Base-by-base conservation (phyloP, 1,139 yeast genomes). In the Suhomyces anneliseae region DNA sequence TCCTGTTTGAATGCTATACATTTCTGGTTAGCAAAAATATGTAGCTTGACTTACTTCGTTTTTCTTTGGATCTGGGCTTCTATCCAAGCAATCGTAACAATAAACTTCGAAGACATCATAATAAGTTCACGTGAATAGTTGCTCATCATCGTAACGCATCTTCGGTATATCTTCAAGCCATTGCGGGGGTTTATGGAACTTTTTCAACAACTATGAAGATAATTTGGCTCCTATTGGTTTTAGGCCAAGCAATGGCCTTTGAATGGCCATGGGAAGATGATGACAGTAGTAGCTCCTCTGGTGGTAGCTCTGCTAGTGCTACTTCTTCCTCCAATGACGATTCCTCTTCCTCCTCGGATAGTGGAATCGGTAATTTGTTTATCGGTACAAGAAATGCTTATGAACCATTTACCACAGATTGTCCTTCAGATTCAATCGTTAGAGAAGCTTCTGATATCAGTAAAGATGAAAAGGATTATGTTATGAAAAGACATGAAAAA, bases 371-470 rank as follows among this genome's bases (percentile, higher is more conserved):
- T 5, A 37, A 37, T 8, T 24, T 39, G 9, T 10, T 10, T 12
- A 32, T 43, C 9, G 40, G 33, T 31, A 39, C 49, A 14, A 43
- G 43, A 43, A 35, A 46, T 34, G 42, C 42, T n/a, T 46, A 46
- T 36, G 36, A 43, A 27, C 45, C 52, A 7, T 42, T 31, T 40
- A 38, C 43, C n/a, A 45, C 44, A 10, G 39, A 43, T 3, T 42
- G 51, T 36, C 44, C 53, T n/a, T 44, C 44, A 11, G 26, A 43
- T 2, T 38, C 38, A 15, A 8, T 50, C 9, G 40, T 54, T 10
- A 54, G 78, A 52, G 65, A 60, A 36, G 78, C 76, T 3, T 46
- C 45, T 2, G 55, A 53, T 12, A 51, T 72, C 10, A 61, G 69
- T 0, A 43, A 52, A 2, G 36, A 49, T 8, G 79, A 74, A 51